Evolutionary conservation across 345 rosid genomes (phyloP), one percentile per base, ranked within the genome.

Genomic region (Brassica incana): DNA sequence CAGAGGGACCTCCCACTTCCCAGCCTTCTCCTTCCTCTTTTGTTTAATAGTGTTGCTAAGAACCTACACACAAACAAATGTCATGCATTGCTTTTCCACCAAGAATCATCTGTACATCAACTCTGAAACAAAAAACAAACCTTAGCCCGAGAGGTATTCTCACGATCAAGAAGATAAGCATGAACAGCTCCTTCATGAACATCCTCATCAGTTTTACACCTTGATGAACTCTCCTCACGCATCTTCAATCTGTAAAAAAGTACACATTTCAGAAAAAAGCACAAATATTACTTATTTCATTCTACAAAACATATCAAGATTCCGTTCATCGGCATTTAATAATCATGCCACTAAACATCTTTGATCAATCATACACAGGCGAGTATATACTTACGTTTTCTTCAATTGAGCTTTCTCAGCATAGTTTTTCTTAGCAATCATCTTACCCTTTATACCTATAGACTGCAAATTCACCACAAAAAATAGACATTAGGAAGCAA

Each of bases 111-210:
- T 20, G 23, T 15, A n/a, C 7, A 67, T 56, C 15, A 72, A 16
- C 29, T 65, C 6, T 20, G 5, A 48, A 48, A 40, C 4, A 40
- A 3, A 40, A 9, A 40, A 29, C 45, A 1, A 74, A 88, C 99
- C 90, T 95, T 95, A 8, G 94, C 96, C 10, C 97, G 85, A 43
- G 90, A 74, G 12, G 99, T 95, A 30, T 79, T 81, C 66, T 93
- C 98, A 87, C 99, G 98, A 83, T 95, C 99, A 79, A 95, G 84
- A 10, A 95, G 88, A 85, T 95, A 93, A 63, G 98, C 90, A 74
- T 98, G 99, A 83, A 90, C 78, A 81, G 98, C 98, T 82, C 98
- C 99, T n/a, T 96, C 95, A 8, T 81, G 88, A 59, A 96, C 97
- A 48, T 96, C 83, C 69, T 93, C 98, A 72, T 89, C 99, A 74